Base-by-base conservation (phyloP, 139 green algal genomes). In the Chloropicon primus region DNA sequence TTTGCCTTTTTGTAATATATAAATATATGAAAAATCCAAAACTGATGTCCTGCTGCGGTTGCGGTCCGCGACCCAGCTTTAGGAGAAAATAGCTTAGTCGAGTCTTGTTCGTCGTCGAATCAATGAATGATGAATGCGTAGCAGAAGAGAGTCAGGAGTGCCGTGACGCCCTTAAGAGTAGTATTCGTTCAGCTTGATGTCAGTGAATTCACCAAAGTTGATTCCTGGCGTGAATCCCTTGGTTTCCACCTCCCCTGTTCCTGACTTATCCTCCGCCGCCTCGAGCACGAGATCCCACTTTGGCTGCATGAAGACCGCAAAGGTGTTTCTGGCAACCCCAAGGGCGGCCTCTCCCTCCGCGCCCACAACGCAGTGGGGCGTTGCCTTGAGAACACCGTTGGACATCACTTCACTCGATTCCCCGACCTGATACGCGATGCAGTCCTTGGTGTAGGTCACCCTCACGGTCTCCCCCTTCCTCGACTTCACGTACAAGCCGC, bases 241-340 rank as follows among this genome's bases (percentile, higher is more conserved):
- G 10, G 41, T 62, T 62, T 62, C 41, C 41, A 62, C 41, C 41
- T n/a, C 10, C 5, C 41, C 41, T 5, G 5, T 62, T 62, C 41
- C 41, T 5, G 10, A n/a, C 41, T 17, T 62, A 17, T 62, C 41
- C 41, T 62, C 85, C 87, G 92, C 28, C 85, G 81, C 0, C 80
- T 85, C 0, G 92, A 78, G 21, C 80, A 82, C 1, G 89, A 71
- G 0, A 72, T 27, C 2, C 54, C 53, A 2, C 75, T 23, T 0
- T 1, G 88, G 87, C 81, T 94, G 91, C 89, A 96, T 90, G 80
- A 96, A 96, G n/a, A 94, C 79, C 1, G 91, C 91, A 80, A 94
- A 91, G 0, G 85, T 91, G 79, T 92, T 89, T 2, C 85, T 73
- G 62, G 76, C 84, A 26, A 92, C 26, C 53, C 80, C 82, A 0